A percentile compares a stretch with the other conserved stretches of the same genome.
Conservation (phyloP, 1,139 yeast species). For the Blastobotrys aristatus region DNA sequence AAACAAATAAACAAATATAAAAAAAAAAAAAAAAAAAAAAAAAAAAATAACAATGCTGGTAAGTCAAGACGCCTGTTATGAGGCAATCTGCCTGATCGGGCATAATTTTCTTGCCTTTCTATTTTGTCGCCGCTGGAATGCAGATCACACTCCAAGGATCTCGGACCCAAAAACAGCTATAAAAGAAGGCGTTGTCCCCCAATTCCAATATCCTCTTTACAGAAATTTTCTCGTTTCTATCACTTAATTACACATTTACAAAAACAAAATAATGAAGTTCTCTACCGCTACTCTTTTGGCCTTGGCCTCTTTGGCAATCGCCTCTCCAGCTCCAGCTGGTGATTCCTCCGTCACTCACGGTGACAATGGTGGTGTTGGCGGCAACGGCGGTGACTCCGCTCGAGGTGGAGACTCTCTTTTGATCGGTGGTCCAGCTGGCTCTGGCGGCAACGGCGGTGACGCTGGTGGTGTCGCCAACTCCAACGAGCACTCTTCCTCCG, state of each 20-base stretch:
- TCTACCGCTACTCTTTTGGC: background rate
- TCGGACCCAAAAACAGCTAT: background rate
- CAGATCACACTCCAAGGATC: background rate
- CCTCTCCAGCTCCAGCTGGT: slow-evolving; percentile 1
- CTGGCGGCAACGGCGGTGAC: slow-evolving; percentile 6
- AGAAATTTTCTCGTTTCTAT: background rate
- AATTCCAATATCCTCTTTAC: background rate
- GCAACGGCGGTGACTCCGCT: slow-evolving; percentile 2
- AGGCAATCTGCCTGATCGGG: no score
- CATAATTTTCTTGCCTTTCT: background rate
- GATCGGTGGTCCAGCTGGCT: slow-evolving; percentile 4
- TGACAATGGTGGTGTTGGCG: slow-evolving; percentile 9
- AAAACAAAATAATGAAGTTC: slow-evolving; percentile 2
- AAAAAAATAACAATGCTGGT: no score
- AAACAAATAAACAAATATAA: no score
- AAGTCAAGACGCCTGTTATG: no score
- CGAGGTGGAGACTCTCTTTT: slow-evolving; percentile 4
- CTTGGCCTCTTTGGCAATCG: background rate
- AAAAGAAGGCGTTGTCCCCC: background rate
- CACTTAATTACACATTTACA: background rate
- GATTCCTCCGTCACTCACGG: background rate
- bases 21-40: no score
- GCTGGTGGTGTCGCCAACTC: slow-evolving; percentile 7
- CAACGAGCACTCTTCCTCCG: background rate
- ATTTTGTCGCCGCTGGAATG: background rate